phyloP scores from a whole-genome alignment of 2,329 filamentous ascomycete species.

The Epicoccum nigrum region DNA sequence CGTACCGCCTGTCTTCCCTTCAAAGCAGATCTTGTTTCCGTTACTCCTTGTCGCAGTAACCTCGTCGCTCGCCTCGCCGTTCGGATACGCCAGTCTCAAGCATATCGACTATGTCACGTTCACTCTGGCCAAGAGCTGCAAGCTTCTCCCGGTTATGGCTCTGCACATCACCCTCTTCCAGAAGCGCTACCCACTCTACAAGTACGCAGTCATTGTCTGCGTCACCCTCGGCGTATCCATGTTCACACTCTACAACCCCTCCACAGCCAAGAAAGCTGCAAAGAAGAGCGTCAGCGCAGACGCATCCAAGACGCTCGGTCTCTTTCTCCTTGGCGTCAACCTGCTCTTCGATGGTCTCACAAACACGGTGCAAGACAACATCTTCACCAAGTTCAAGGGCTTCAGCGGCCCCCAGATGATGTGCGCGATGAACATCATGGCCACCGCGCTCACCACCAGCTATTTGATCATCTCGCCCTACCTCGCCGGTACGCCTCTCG shows the following conservation, averaged over 20 bases:
- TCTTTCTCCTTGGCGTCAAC: constrained; percentile 85
- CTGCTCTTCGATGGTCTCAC: constrained; percentile 94
- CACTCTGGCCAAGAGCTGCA: constrained; percentile 96
- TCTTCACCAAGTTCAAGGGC: constrained; percentile 77
- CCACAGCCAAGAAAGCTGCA: constrained; percentile 45
- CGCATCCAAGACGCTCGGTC: constrained; percentile 73
- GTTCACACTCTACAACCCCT: constrained; percentile 83
- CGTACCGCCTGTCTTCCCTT: constrained; percentile 74
- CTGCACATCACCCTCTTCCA: constrained; percentile 92
- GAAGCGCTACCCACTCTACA: constrained; percentile 89
- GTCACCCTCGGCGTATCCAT: constrained; percentile 93
- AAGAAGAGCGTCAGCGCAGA: constrained; percentile 62
- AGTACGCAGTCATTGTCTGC: constrained; percentile 89
- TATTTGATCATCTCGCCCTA: constrained; percentile 83
- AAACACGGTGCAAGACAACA: constrained; percentile 95
- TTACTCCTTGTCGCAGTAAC: constrained; percentile 86
- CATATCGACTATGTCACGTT: constrained; percentile 99
- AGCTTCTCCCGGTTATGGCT: constrained; percentile 98
- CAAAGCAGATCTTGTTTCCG: constrained; percentile 73
- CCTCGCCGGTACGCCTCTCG: constrained; percentile 66
- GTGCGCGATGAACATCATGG: constrained; percentile 94
- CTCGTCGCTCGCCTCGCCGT: constrained; percentile 87
- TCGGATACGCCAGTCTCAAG: constrained; percentile 88
- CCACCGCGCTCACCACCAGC: constrained; percentile 73
- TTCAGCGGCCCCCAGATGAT: constrained; percentile 98